Evolutionary conservation across 352 stramenopile species (phyloP).

Genomic region (Aphanomyces invadans): DNA sequence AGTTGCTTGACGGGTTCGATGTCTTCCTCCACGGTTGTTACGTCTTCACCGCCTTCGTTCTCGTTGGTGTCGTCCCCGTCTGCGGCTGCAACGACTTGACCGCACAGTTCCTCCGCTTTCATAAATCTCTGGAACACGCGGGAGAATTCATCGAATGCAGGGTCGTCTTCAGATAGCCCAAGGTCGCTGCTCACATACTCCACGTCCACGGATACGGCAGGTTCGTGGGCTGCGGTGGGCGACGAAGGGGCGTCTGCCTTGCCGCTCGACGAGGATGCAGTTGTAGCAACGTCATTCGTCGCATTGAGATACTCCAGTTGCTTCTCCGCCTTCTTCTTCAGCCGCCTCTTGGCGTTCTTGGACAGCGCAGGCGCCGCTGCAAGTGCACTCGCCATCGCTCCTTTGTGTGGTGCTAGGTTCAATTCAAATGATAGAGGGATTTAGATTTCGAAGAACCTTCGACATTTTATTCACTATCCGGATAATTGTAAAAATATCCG

Average conservation of each 20-base stretch:
- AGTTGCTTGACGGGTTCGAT: constrained; percentile 45
- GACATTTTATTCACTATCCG: not conserved
- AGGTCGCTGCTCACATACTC: constrained; percentile 79
- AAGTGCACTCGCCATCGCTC: constrained; percentile 4
- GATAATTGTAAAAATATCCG: not conserved
- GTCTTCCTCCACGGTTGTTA: constrained; percentile 28
- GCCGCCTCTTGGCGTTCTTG: constrained; percentile 72
- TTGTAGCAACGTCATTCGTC: constrained; percentile 5
- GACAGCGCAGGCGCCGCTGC: constrained; percentile 34
- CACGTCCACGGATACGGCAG: constrained; percentile 52
- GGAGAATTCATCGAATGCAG: constrained; percentile 77
- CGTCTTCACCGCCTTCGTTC: constrained; percentile 25
- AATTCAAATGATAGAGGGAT: constrained; percentile 10
- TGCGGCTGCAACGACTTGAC: constrained; percentile 37
- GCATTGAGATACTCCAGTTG: constrained; percentile 31
- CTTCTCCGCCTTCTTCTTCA: constrained; percentile 81
- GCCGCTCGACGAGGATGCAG: not conserved
- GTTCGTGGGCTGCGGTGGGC: not conserved
- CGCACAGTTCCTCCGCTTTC: constrained; percentile 72
- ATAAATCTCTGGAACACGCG: constrained; percentile 83
- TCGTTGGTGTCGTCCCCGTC: constrained; percentile 27
- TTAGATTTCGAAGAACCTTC: constrained; percentile 17
- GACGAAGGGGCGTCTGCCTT: constrained; percentile 10
- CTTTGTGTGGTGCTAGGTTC: constrained; percentile 15
- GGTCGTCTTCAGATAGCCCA: constrained; percentile 49